Percentiles rank a stretch among this genome's conserved stretches.
Evolutionary conservation across 129 eudicot species (phyloP).

Genomic region (Saposhnikovia divaricata): DNA sequence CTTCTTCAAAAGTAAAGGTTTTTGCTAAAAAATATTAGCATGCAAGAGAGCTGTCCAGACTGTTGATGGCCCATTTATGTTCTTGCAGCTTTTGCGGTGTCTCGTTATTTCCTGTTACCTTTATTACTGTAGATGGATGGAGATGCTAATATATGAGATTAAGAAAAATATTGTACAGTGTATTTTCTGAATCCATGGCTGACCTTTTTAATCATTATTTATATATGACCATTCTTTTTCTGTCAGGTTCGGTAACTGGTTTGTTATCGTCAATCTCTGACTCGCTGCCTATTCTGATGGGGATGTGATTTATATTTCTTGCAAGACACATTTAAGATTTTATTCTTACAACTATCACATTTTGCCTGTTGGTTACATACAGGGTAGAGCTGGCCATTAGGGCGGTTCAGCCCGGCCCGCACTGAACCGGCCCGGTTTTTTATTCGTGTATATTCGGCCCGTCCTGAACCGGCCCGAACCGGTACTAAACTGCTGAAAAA

Average conservation of each 20-base stretch:
- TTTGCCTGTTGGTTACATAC: background rate
- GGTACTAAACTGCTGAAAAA: too few species aligned
- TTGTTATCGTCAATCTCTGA: background rate
- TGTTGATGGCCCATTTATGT: background rate
- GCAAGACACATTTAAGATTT: background rate
- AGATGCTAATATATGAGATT: background rate
- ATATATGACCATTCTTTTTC: background rate
- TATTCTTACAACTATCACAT: background rate
- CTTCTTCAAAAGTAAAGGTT: background rate
- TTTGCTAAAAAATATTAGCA: background rate
- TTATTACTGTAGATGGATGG: slow-evolving; percentile 2
- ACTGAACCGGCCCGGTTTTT: too few species aligned
- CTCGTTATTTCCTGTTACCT: background rate
- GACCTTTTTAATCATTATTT: background rate
- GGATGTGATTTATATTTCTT: background rate
- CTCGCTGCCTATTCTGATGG: background rate
- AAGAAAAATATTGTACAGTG: slow-evolving; percentile 11
- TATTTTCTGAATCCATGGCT: slow-evolving; percentile 8
- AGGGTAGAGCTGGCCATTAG: too few species aligned
- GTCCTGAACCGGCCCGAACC: too few species aligned
- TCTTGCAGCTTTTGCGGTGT: slow-evolving; percentile 12
- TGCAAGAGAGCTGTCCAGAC: background rate
- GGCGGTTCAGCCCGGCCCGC: too few species aligned
- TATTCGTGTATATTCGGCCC: too few species aligned
- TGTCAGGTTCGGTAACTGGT: background rate